Percentiles rank a stretch among this genome's conserved stretches.
Evolutionary conservation across 148 eudicot genomes (phyloP).

Genomic region (Persicaria maculosa): DNA sequence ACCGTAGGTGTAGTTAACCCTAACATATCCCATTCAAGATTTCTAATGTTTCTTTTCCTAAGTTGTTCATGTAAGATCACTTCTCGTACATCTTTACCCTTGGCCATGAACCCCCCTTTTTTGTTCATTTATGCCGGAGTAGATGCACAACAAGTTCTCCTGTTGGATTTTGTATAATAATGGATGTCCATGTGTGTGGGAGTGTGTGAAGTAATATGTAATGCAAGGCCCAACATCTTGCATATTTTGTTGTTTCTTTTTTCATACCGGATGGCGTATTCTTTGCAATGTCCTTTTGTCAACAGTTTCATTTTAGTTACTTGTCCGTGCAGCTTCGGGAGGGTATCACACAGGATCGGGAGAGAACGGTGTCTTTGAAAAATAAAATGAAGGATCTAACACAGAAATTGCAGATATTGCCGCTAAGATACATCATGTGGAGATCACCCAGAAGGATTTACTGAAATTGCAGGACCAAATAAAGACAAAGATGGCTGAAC

Average conservation of each 20-base stretch:
- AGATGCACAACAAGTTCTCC: not conserved
- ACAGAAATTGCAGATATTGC: constrained; percentile 51
- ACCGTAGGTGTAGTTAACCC: not conserved
- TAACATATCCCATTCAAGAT: not conserved
- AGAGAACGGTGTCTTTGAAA: constrained; percentile 52
- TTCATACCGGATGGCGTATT: not conserved
- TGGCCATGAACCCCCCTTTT: too few species aligned
- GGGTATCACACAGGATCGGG: constrained; percentile 84
- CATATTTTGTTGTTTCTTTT: not conserved
- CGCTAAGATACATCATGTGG: constrained; percentile 55
- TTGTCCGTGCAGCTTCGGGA: constrained; percentile 60
- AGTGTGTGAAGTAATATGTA: not conserved
- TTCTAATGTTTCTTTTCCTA: not conserved
- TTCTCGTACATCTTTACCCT: not conserved
- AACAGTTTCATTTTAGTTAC: not conserved
- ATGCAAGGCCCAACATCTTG: not conserved
- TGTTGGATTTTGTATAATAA: not conserved
- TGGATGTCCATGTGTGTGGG: not conserved
- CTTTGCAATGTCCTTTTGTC: not conserved
- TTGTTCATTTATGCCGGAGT: too few species aligned
- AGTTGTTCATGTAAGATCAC: not conserved
- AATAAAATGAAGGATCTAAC: constrained; percentile 63
- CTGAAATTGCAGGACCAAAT: constrained; percentile 51
- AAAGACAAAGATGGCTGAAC: constrained; percentile 48
- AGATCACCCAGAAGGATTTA: constrained; percentile 52